Base-by-base conservation (phyloP, 2,329 filamentous ascomycete genomes). In the Cytospora chrysosperma region DNA sequence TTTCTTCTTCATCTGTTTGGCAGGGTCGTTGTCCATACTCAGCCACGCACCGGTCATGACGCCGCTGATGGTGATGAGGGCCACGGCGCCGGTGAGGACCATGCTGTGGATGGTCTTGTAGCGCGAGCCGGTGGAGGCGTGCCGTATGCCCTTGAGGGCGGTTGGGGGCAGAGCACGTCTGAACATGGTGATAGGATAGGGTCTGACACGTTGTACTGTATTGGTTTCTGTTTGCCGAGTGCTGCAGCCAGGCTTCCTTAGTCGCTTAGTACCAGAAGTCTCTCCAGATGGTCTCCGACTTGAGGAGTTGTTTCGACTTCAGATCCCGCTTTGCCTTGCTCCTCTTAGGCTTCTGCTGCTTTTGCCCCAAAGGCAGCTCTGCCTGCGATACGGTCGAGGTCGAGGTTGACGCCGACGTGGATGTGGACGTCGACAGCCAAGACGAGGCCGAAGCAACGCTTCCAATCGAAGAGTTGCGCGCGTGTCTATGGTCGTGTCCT, bases 1-100 rank as follows among this genome's bases (percentile, higher is more conserved):
- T 3, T 34, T 64, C 60, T 75, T 70, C 17, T 69, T 63, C 49
- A 69, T 68, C 37, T 59, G 53, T 49, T 51, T 34, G 49, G 32
- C 53, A 28, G 15, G 56, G 21, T 61, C 54, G 24, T 55, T 30
- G 37, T 64, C 64, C 30, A 67, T 68, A 69, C 76, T 76, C 49
- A 76, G 68, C 4, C 70, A 68, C 5, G 75, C 75, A 40, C 75
- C 75, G 63, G 72, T 74, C 27, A 74, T 65, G 6, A 70, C 70
- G 58, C 74, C 74, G 2, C 69, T 69, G 47, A 72, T 68, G 37
- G 70, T 73, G 53, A 73, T 68, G 59, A 70, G 70, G 13, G 72
- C 69, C 10, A 75, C 70, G 37, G 67, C 68, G 27, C 64, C 69
- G 10, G 72, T 70, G 32, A 64, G 65, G 61, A 74, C 63, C 21